Conservation (phyloP, 805 yeast genomes). For the Zygoascus flipseniorum region DNA sequence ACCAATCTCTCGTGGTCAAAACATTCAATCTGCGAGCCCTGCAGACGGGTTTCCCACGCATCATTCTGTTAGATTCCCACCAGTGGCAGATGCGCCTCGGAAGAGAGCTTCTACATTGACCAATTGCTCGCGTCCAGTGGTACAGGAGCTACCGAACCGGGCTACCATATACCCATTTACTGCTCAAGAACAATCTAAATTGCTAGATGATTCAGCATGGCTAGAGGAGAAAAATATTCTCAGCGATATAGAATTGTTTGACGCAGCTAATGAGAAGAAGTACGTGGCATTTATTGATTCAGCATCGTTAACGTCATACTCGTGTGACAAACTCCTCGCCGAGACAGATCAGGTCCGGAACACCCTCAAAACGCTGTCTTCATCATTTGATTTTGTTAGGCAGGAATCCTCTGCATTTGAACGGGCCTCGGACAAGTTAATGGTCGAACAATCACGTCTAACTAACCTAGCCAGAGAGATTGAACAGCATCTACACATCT, state of each 20-base stretch:
- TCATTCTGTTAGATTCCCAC: conserved; percentile 3
- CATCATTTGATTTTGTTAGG: conserved; percentile 50
- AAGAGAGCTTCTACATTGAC: conserved; percentile 17
- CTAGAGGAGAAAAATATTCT: conserved; percentile 33
- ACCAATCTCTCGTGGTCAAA: neutral
- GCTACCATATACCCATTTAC: conserved; percentile 32
- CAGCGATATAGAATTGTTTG: conserved; percentile 32
- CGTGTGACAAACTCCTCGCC: conserved; percentile 31
- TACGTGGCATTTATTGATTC: conserved; percentile 27
- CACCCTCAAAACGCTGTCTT: conserved; percentile 40
- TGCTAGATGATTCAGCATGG: conserved; percentile 18
- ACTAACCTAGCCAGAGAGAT: conserved; percentile 38
- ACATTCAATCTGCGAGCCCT: neutral
- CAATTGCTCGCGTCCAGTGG: neutral
- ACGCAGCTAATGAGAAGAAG: conserved; percentile 30
- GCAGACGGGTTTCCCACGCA: neutral
- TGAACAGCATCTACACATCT: conserved; percentile 43
- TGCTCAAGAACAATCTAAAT: conserved; percentile 27
- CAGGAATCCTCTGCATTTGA: conserved; percentile 59
- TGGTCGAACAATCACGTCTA: conserved; percentile 39
- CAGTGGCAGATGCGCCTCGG: conserved; percentile 9
- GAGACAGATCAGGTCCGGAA: conserved; percentile 40
- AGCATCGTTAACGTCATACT: conserved; percentile 23
- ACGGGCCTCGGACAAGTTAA: conserved; percentile 41
- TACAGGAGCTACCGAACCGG: conserved; percentile 1